phyloP scores from a whole-genome alignment of 768 basidiomycete species.

The Mrakia gelida region DNA sequence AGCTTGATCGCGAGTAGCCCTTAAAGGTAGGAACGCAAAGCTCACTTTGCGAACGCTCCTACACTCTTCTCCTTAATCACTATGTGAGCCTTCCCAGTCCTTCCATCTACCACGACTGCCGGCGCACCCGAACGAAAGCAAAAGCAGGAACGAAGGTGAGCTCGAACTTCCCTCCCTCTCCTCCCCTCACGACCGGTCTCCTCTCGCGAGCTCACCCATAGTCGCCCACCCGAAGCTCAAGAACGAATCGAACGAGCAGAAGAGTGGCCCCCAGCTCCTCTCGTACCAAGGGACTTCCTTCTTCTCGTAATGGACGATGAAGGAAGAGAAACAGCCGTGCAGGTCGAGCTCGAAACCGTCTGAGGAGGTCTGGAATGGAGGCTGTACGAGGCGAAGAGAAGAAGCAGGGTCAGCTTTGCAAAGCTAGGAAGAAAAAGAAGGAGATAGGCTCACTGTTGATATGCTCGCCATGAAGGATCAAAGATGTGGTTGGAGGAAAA shows the following conservation, averaged over 20 bases:
- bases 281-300: background rate
- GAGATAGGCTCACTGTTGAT: no score
- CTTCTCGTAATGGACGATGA: constrained; percentile 1
- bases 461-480: no score
- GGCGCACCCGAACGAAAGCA: background rate
- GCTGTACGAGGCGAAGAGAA: background rate
- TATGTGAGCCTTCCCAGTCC: background rate
- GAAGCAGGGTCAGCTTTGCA: background rate
- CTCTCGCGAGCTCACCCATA: background rate
- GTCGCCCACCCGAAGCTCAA: background rate
- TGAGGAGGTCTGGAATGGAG: background rate
- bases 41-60: background rate
- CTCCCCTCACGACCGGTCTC: background rate
- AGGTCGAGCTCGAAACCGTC: background rate
- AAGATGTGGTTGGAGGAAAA: no score
- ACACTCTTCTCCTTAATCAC: background rate
- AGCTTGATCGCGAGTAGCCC: background rate
- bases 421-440: background rate
- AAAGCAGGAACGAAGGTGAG: background rate
- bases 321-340: background rate
- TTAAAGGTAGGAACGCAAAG: background rate
- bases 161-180: background rate
- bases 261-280: background rate
- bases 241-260: background rate
- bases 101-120: background rate